Evolutionary conservation across 768 basidiomycete genomes (phyloP).

Genomic region (Leucocoprinus leucothites): DNA sequence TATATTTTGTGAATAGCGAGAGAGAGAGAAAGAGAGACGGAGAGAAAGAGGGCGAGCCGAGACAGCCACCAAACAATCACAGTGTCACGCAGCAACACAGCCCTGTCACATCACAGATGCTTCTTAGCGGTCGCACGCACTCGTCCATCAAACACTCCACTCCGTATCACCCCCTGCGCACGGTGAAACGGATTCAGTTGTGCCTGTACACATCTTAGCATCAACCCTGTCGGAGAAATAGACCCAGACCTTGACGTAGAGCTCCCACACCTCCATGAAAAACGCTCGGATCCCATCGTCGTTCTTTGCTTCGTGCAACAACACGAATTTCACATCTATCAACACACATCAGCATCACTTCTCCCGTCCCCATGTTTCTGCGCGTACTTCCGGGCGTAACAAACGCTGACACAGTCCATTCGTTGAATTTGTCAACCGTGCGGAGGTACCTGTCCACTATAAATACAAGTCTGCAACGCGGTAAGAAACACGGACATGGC

Average conservation of each 20-base stretch:
- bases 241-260: slow-evolving; percentile 82
- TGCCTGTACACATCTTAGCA: slow-evolving; percentile 47
- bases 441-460: slow-evolving; percentile 78
- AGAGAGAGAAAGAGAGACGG: slow-evolving; percentile 27
- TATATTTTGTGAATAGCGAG: slow-evolving; percentile 21
- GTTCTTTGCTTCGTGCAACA: slow-evolving; percentile 94
- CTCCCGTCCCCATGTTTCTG: background rate
- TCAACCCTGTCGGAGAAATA: background rate
- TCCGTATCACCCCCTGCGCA: slow-evolving; percentile 80
- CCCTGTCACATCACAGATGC: slow-evolving; percentile 53
- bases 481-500: slow-evolving; percentile 56
- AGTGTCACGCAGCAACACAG: too few species aligned
- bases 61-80: slow-evolving; percentile 20
- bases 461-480: background rate
- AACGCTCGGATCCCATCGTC: slow-evolving; percentile 95
- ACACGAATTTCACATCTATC: slow-evolving; percentile 90
- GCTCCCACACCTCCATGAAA: slow-evolving; percentile 95
- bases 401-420: slow-evolving; percentile 97
- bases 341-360: slow-evolving; percentile 17
- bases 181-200: slow-evolving; percentile 96
- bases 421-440: slow-evolving; percentile 95
- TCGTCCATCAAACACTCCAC: slow-evolving; percentile 75
- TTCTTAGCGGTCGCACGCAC: slow-evolving; percentile 87
- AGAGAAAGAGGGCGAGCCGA: slow-evolving; percentile 28
- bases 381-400: slow-evolving; percentile 89